A percentile compares a stretch with the other conserved stretches of the same genome.
Conservation (phyloP, 352 stramenopile species). For the Pythium apleroticum region DNA sequence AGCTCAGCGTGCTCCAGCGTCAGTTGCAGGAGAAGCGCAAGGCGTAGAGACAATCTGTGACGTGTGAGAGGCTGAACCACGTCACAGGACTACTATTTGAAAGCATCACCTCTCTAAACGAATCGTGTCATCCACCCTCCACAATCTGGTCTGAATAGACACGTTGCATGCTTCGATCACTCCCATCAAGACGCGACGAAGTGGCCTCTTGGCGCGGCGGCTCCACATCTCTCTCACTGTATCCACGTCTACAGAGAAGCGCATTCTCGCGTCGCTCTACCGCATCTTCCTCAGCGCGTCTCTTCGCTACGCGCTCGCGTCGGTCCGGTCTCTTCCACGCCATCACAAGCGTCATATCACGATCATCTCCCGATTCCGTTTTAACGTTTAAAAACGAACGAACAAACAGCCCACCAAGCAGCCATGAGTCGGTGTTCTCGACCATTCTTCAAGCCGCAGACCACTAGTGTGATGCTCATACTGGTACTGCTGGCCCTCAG, state of each 20-base stretch:
- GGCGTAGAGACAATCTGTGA: constrained; percentile 3
- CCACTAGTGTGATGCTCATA: neutral
- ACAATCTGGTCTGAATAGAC: constrained; percentile 10
- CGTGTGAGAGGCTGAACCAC: neutral
- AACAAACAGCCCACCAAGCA: neutral
- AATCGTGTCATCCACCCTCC: neutral
- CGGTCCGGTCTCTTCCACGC: neutral
- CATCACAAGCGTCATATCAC: neutral
- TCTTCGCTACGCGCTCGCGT: neutral
- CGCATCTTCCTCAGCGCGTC: neutral
- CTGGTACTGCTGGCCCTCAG: constrained; percentile 2
- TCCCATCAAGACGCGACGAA: constrained; percentile 3
- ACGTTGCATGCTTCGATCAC: constrained; percentile 21
- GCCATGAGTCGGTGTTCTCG: constrained; percentile 4
- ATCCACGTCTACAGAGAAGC: constrained; percentile 1
- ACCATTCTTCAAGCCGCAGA: neutral
- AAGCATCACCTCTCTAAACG: constrained; percentile 6
- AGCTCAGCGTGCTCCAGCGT: constrained; percentile 44
- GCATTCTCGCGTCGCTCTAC: constrained; percentile 8
- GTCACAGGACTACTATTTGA: neutral
- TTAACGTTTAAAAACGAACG: no score
- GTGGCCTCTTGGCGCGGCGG: neutral
- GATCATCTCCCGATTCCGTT: neutral
- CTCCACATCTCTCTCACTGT: constrained; percentile 1
- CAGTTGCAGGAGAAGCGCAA: constrained; percentile 45